Base-by-base conservation (phyloP, 768 basidiomycete species). In the Russula dissimulans region DNA sequence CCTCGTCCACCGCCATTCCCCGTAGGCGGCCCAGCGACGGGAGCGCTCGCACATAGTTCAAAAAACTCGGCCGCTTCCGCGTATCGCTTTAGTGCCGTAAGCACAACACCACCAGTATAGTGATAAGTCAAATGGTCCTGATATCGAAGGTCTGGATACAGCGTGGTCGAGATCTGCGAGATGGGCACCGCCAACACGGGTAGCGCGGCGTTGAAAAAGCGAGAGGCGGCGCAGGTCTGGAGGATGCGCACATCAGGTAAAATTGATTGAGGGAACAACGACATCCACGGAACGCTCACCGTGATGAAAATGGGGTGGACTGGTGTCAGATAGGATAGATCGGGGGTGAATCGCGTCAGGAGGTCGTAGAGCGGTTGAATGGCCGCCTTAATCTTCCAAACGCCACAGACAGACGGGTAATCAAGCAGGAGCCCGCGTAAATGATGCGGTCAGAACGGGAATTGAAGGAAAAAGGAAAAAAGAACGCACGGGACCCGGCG, bases 121-220 rank as follows among this genome's bases (percentile, higher is more conserved):
- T 94, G 89, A 69, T 93, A 93, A n/a, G 80, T 72, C 26, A 95
- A 77, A 67, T 87, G 87, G 70, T 94, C 92, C 64, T 80, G 84
- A 73, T 91, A 92, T 36, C 71, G 72, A 56, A 95, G 73, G 61
- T 91, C 87, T 7, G 64, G 59, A 3, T 81, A 82, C n/a, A 80
- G 69, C 0, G 69, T 63, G 2, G 74, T 77, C 69, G 86, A 84
- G 58, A 93, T 78, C 45, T 81, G 76, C 12, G 82, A 82, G 63
- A 92, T 86, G 17, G 87, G 83, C n/a, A 74, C 68, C 11, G 68
- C 51, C 11, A 93, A 81, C 17, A 92, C 67, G 1, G 82, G 83
- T 12, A 87, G 76, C 0, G 88, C 85, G 1, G 76, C 69, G 1
- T 75, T 64, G 67, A 81, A 88, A 66, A 79, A 75, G 29, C 76